Base-by-base conservation (phyloP, 2,329 filamentous ascomycete species). In the Pseudogymnoascus sp. region DNA sequence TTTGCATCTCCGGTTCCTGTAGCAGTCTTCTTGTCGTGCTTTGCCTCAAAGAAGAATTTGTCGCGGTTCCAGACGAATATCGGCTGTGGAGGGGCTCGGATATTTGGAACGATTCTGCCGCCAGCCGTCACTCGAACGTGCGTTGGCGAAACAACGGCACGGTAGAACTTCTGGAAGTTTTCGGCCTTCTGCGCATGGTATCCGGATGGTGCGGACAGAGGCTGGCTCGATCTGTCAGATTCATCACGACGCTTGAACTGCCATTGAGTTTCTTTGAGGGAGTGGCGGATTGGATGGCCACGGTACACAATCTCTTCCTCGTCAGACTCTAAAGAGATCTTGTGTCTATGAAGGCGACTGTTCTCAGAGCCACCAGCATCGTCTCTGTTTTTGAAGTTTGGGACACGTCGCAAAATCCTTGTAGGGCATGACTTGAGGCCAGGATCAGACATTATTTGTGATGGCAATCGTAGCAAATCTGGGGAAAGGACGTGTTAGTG, bases 161-260 rank as follows among this genome's bases (percentile, higher is more conserved):
- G 84, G 75, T 85, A 87, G 70, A 88, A 88, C 61, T 81, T 79
- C 71, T 86, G 82, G 67, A 88, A 88, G n/a, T 85, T 85, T 71
- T 87, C 84, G 35, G 80, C 80, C 67, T 82, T 80, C 71, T 87
- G 84, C 25, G 82, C 80, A 38, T 72, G 74, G 35, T 82, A 72
- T 7, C 78, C 82, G 18, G 78, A 72, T 10, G 84, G 84, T 21
- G 83, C 83, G 60, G 80, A 75, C 37, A 84, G 74, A 5, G 83
- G 82, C 56, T 80, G 80, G 44, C 70, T 74, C 12, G 70, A 70
- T 38, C 65, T 66, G 61, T 73, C 70, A 38, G 69, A 71, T 59
- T 66, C 70, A 23, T 71, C 66, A 4, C 67, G 67, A 63, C 65
- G 68, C 37, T 71, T 71, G 35, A 73, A 65, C 42, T 68, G 66